These are phyloP conservation scores for Debaryomyces prosopidis DNA, from an alignment of 805 yeast genomes.

Conservation along the genomic window DNA sequence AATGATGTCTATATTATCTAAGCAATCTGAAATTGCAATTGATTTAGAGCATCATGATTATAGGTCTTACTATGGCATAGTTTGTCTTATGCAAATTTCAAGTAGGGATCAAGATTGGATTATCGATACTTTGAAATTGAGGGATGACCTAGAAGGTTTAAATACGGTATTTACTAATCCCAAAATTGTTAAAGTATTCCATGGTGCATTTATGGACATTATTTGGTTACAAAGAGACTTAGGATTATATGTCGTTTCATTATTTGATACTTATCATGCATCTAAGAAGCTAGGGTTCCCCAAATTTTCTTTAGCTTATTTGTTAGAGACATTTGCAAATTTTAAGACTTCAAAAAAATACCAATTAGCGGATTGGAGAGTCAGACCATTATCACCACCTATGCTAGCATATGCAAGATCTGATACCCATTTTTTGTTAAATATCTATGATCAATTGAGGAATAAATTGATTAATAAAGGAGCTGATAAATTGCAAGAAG, in stretches of 20 bases:
- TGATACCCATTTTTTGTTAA: conserved; percentile 88
- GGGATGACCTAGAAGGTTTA: conserved; percentile 67
- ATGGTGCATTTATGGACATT: conserved; percentile 96
- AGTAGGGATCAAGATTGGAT: conserved; percentile 80
- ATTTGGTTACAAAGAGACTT: conserved; percentile 96
- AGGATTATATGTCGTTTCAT: conserved; percentile 83
- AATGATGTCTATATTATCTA: conserved; percentile 56
- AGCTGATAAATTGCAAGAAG: conserved; percentile 51
- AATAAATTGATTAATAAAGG: conserved; percentile 50
- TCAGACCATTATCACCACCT: conserved; percentile 74
- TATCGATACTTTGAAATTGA: conserved; percentile 76
- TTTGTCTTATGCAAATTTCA: conserved; percentile 91
- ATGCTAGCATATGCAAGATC: conserved; percentile 89
- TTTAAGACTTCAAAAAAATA: conserved; percentile 91
- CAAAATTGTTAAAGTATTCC: conserved; percentile 78
- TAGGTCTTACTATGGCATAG: conserved; percentile 86
- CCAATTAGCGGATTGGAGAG: conserved; percentile 96
- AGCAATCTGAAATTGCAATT: conserved; percentile 71
- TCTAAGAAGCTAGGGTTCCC: conserved; percentile 78
- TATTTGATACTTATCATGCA: conserved; percentile 94
- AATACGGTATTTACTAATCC: conserved; percentile 85
- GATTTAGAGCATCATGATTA: conserved; percentile 96
- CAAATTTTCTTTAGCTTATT: conserved; percentile 78
- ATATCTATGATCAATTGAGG: conserved; percentile 74
- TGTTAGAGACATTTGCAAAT: conserved; percentile 75